Percentiles rank a stretch among this genome's conserved stretches.
phyloP scores from a whole-genome alignment of 805 yeast species.

The Ascoidea rubescens region DNA sequence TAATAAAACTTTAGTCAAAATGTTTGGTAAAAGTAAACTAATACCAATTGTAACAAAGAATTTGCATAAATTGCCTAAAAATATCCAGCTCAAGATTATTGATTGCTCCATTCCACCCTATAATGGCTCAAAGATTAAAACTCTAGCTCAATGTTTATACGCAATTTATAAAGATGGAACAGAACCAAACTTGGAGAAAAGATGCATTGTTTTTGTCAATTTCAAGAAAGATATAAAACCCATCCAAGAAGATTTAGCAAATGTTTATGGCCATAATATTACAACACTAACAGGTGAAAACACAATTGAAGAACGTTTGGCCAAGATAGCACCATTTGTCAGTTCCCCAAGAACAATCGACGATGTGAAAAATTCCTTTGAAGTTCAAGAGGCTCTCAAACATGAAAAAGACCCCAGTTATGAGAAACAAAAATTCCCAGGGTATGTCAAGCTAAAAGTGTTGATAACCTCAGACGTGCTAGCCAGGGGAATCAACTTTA shows the following conservation, averaged over 20 bases:
- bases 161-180: constrained; percentile 77
- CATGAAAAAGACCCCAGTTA: constrained; percentile 5
- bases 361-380: constrained; percentile 10
- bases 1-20: constrained; percentile 38
- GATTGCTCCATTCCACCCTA: constrained; percentile 73
- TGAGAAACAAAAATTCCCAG: no score
- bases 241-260: constrained; percentile 28
- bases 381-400: constrained; percentile 9
- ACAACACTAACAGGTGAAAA: constrained; percentile 57
- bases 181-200: constrained; percentile 60
- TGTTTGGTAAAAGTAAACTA: constrained; percentile 47
- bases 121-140: constrained; percentile 70
- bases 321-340: constrained; percentile 48
- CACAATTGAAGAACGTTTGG: constrained; percentile 41
- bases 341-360: constrained; percentile 37
- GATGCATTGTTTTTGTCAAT: constrained; percentile 79
- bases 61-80: constrained; percentile 72
- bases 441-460: constrained; percentile 34
- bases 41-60: constrained; percentile 56
- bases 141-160: constrained; percentile 77
- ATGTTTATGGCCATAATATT: constrained; percentile 43
- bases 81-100: constrained; percentile 56
- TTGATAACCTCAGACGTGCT: constrained; percentile 79
- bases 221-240: constrained; percentile 41
- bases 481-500: constrained; percentile 84